Percentiles rank a stretch among this genome's conserved stretches.
Conservation (phyloP, 306 rosid species). For the Alnus glutinosa region DNA sequence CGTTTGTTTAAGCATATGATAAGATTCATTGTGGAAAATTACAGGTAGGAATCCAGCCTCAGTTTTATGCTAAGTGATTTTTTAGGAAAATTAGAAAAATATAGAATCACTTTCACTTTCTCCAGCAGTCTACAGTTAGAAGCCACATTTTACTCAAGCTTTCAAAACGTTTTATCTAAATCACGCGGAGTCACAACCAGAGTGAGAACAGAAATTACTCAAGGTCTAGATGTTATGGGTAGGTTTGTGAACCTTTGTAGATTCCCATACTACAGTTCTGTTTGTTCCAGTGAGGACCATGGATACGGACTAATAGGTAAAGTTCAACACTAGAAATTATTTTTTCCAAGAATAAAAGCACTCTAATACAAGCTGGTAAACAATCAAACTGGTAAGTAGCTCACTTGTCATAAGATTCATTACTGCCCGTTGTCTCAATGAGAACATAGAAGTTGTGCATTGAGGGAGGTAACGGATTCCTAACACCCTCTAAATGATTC, state of each 20-base stretch:
- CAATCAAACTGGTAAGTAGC: slow-evolving; percentile 16
- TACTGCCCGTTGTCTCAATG: slow-evolving; percentile 93
- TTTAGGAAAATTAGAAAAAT: slow-evolving; percentile 2
- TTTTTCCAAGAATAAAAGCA: slow-evolving; percentile 6
- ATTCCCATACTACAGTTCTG: background rate
- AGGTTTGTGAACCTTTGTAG: background rate
- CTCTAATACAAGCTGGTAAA: slow-evolving; percentile 13
- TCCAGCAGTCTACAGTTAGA: slow-evolving; percentile 16
- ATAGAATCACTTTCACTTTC: slow-evolving; percentile 18
- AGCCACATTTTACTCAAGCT: slow-evolving; percentile 13
- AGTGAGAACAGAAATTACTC: background rate
- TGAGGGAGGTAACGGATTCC: slow-evolving; percentile 78
- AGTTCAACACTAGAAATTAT: slow-evolving; percentile 8
- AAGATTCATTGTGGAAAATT: slow-evolving; percentile 10
- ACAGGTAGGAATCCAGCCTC: slow-evolving; percentile 17
- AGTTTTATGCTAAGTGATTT: slow-evolving; percentile 12
- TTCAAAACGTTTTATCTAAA: background rate
- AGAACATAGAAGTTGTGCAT: slow-evolving; percentile 76
- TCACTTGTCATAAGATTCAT: slow-evolving; percentile 81
- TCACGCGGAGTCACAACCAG: background rate
- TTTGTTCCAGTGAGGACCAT: background rate
- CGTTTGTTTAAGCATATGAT: background rate
- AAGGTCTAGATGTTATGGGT: slow-evolving; percentile 2
- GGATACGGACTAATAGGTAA: background rate
- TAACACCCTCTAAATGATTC: slow-evolving; percentile 78